These are phyloP conservation scores for Suhomyces faveliae DNA, from an alignment of 805 yeast genomes.

Conservation along the genomic window DNA sequence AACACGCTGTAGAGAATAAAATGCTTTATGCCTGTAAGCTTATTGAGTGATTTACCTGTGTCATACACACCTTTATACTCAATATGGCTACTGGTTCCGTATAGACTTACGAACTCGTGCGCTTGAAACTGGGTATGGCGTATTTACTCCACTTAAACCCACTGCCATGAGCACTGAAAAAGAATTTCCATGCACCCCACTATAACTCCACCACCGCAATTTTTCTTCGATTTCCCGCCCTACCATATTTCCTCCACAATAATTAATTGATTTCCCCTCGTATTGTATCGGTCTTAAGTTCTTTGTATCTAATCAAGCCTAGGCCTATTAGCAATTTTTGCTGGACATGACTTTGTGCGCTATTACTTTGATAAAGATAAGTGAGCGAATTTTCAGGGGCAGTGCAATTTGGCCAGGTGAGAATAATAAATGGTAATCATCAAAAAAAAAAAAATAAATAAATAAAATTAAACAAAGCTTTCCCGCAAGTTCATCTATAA, in stretches of 20 bases:
- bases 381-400: slow-evolving; percentile 1
- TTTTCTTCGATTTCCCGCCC: too few relatives aligned
- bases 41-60: too few relatives aligned
- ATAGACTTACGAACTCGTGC: not conserved
- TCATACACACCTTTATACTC: not conserved
- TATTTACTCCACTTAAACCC: not conserved
- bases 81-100: not conserved
- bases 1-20: not conserved
- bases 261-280: not conserved
- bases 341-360: not conserved
- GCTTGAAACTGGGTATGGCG: not conserved
- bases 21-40: not conserved
- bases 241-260: too few relatives aligned
- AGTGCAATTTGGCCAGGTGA: not conserved
- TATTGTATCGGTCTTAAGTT: not conserved
- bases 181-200: not conserved
- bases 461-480: not conserved
- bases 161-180: not conserved
- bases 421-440: not conserved
- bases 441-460: not conserved
- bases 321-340: slow-evolving; percentile 1
- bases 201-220: not conserved
- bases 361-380: not conserved
- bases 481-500: not conserved
- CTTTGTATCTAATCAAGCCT: not conserved